A percentile compares a stretch with the other conserved stretches of the same genome.
phyloP scores from a whole-genome alignment of 108 stramenopile genomes.

The Cyclotella baltica region DNA sequence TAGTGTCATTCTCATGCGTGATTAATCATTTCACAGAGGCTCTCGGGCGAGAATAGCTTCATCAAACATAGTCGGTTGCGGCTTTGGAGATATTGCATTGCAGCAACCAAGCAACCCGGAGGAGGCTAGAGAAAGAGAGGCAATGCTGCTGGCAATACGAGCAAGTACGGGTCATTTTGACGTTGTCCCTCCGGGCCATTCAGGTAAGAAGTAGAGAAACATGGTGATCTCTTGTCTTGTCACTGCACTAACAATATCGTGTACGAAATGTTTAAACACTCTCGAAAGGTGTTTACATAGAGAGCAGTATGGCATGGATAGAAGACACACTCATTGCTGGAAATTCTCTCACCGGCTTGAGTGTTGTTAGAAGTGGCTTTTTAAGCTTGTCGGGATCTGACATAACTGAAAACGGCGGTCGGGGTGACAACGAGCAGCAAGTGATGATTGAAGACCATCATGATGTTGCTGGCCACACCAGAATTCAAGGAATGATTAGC shows the following conservation, averaged over 20 bases:
- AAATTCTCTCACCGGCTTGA: conserved; percentile 38
- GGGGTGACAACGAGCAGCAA: not conserved
- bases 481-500: conserved; percentile 4
- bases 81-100: conserved; percentile 31
- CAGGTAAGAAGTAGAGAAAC: conserved; percentile 17
- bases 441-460: conserved; percentile 39
- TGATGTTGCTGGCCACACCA: conserved; percentile 11
- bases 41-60: conserved; percentile 6
- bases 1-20: not conserved
- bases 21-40: not conserved
- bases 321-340: conserved; percentile 42
- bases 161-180: conserved; percentile 34
- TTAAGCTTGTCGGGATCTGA: conserved; percentile 34
- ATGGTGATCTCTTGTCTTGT: not conserved
- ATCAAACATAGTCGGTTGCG: conserved; percentile 49
- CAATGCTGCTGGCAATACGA: not conserved
- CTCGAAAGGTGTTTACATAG: conserved; percentile 38
- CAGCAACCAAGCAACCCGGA: conserved; percentile 3
- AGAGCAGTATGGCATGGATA: conserved; percentile 37
- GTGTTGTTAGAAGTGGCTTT: conserved; percentile 39
- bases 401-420: conserved; percentile 20
- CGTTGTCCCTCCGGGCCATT: conserved; percentile 41
- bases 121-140: not conserved
- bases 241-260: not conserved
- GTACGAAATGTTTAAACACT: not conserved